Conservation (phyloP, 164 flowering plant species). For the Liquidambar formosana region DNA sequence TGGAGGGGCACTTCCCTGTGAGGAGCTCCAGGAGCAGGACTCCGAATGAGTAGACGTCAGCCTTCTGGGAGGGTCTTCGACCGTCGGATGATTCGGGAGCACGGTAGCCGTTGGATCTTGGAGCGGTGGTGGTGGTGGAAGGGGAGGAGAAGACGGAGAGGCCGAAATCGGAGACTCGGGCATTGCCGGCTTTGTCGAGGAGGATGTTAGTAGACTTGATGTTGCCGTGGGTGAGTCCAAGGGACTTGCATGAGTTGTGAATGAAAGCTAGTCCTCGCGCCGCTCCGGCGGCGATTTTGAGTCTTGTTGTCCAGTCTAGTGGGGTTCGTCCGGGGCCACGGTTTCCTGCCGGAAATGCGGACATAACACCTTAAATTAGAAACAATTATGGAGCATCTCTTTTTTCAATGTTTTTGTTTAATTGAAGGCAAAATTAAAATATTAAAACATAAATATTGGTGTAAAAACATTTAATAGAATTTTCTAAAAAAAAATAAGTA, state of each 20-base stretch:
- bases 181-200: slow-evolving; percentile 53
- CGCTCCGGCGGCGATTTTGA: slow-evolving; percentile 80
- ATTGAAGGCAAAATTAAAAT: too few relatives aligned
- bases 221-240: slow-evolving; percentile 69
- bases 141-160: slow-evolving; percentile 51
- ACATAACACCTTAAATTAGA: not conserved
- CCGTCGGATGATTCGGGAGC: slow-evolving; percentile 67
- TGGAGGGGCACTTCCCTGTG: slow-evolving; percentile 58
- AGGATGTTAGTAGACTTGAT: slow-evolving; percentile 84
- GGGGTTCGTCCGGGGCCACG: slow-evolving; percentile 88
- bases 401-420: too few relatives aligned
- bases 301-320: slow-evolving; percentile 79
- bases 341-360: slow-evolving; percentile 49
- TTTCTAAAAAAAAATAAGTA: too few relatives aligned
- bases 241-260: slow-evolving; percentile 54
- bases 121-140: slow-evolving; percentile 15
- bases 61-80: slow-evolving; percentile 55
- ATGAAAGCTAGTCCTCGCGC: slow-evolving; percentile 74
- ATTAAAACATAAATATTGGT: too few relatives aligned
- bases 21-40: slow-evolving; percentile 75
- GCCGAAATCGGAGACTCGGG: slow-evolving; percentile 69
- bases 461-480: too few relatives aligned
- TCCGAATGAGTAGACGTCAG: slow-evolving; percentile 81
- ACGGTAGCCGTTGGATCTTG: slow-evolving; percentile 65
- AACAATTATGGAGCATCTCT: not conserved